Conservation (phyloP, 768 basidiomycete species). For the Cyclocybe cylindracea region DNA sequence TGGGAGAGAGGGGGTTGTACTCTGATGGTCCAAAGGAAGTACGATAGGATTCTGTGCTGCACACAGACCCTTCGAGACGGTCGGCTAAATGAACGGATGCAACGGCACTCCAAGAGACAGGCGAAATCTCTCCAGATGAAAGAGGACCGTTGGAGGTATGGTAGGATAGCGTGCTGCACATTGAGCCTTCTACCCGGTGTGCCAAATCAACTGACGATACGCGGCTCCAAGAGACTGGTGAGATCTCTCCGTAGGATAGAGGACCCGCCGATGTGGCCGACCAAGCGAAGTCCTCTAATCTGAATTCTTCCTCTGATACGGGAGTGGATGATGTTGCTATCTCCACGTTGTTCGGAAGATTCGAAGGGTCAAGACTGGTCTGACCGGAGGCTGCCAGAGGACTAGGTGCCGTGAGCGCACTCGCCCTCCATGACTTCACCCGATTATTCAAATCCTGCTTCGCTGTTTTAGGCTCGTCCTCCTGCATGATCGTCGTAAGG, state of each 20-base stretch:
- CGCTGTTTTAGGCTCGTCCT: conserved; percentile 55
- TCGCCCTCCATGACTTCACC: conserved; percentile 69
- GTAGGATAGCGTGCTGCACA: conserved; percentile 49
- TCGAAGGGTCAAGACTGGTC: conserved; percentile 49
- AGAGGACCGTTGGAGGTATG: conserved; percentile 53
- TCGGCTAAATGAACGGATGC: conserved; percentile 57
- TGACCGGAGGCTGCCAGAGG: conserved; percentile 52
- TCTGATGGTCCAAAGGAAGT: conserved; percentile 62
- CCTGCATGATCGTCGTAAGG: conserved; percentile 65
- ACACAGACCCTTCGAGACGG: conserved; percentile 56
- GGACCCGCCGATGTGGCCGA: conserved; percentile 74
- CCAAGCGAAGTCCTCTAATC: conserved; percentile 70
- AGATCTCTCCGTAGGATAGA: conserved; percentile 40
- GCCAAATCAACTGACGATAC: conserved; percentile 59
- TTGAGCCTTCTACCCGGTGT: conserved; percentile 54
- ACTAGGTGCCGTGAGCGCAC: conserved; percentile 48
- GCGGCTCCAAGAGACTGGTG: conserved; percentile 36
- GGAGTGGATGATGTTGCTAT: conserved; percentile 28
- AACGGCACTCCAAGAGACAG: conserved; percentile 31
- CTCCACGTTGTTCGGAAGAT: conserved; percentile 46
- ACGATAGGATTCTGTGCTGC: conserved; percentile 50
- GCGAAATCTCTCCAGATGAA: conserved; percentile 43
- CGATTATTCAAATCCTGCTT: conserved; percentile 53
- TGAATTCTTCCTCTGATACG: conserved; percentile 40
- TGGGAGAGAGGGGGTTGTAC: conserved; percentile 40